Conservation (phyloP, 768 basidiomycete species). For the Trametes villosa region DNA sequence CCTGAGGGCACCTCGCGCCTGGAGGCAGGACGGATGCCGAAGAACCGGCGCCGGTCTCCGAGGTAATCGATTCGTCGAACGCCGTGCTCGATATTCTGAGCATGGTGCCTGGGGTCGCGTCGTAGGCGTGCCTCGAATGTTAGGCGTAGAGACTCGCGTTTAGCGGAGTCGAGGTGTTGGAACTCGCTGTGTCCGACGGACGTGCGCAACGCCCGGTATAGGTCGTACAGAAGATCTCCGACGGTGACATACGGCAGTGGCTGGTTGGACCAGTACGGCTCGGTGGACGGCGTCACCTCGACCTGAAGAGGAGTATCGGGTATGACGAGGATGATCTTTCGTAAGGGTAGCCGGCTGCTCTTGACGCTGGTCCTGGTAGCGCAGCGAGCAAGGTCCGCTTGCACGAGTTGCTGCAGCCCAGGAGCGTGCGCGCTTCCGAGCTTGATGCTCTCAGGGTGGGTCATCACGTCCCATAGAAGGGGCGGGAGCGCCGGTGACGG, state of each 20-base stretch:
- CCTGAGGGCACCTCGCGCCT: not conserved
- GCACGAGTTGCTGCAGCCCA: not conserved
- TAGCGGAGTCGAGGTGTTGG: constrained; percentile 27
- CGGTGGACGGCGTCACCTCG: constrained; percentile 30
- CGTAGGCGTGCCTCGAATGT: constrained; percentile 9
- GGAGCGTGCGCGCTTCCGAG: constrained; percentile 12
- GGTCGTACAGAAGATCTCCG: constrained; percentile 50
- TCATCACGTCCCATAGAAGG: constrained; percentile 16
- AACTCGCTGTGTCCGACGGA: constrained; percentile 47
- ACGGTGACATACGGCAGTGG: constrained; percentile 42
- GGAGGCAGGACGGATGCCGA: constrained; percentile 5
- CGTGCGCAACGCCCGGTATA: constrained; percentile 50
- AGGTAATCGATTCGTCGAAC: constrained; percentile 14
- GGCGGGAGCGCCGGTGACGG: constrained; percentile 5
- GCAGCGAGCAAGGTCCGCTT: constrained; percentile 8
- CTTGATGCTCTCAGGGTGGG: constrained; percentile 7
- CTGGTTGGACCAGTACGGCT: constrained; percentile 18
- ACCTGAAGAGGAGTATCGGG: constrained; percentile 12
- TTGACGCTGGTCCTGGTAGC: constrained; percentile 2
- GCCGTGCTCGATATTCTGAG: constrained; percentile 8
- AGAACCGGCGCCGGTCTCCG: constrained; percentile 2
- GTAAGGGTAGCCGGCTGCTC: constrained; percentile 4
- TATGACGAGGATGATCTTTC: constrained; percentile 8
- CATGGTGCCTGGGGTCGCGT: constrained; percentile 9
- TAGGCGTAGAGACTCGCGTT: not conserved